Conservation (phyloP, 257 asterid species). For the Solanum verrucosum region DNA sequence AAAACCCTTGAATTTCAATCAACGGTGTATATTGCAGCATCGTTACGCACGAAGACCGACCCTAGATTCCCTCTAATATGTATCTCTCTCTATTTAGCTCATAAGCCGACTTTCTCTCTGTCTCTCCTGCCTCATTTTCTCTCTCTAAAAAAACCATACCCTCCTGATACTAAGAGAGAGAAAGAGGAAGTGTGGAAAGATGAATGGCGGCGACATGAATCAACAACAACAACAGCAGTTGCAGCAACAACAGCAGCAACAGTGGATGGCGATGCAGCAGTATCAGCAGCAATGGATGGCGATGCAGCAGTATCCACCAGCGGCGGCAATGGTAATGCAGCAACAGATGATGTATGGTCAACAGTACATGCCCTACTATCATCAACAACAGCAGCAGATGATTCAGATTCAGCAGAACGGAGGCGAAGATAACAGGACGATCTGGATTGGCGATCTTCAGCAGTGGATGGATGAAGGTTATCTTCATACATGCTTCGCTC, state of each 20-base stretch:
- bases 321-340: conserved; percentile 60
- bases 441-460: conserved; percentile 99
- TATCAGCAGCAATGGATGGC: conserved; percentile 89
- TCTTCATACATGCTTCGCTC: conserved; percentile 71
- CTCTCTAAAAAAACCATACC: background rate
- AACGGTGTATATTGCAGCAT: background rate
- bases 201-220: conserved; percentile 2
- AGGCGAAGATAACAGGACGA: conserved; percentile 74
- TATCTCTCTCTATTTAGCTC: background rate
- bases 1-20: background rate
- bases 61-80: background rate
- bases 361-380: conserved; percentile 57
- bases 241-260: conserved; percentile 52
- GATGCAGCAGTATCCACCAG: conserved; percentile 62
- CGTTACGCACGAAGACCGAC: background rate
- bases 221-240: background rate
- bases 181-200: background rate
- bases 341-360: conserved; percentile 78
- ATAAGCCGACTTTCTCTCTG: background rate
- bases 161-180: background rate
- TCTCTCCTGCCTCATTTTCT: background rate
- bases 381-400: conserved; percentile 36
- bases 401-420: conserved; percentile 36
- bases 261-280: conserved; percentile 96
- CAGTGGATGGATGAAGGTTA: conserved; percentile 96